Evolutionary conservation across 805 yeast species (phyloP).

Genomic region (Metschnikowia drakensbergensis): DNA sequence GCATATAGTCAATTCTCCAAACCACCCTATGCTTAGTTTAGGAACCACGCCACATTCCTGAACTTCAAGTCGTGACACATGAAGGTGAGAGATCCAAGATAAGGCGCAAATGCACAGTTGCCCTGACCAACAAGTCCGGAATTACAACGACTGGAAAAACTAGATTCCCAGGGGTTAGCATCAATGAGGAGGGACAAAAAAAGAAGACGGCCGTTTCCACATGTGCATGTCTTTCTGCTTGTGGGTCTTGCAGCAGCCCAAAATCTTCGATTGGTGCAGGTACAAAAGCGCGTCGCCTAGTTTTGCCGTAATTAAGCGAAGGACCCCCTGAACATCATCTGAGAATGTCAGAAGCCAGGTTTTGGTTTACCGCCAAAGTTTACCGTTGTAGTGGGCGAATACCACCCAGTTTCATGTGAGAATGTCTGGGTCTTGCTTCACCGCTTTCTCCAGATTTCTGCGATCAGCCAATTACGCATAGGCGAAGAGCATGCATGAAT

Average conservation of each 20-base stretch:
- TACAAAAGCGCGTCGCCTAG: background rate
- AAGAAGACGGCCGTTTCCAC: background rate
- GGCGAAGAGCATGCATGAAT: background rate
- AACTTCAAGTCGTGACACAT: background rate
- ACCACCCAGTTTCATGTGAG: background rate
- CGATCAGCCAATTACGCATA: slow-evolving; percentile 1
- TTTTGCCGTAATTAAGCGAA: background rate
- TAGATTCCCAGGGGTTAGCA: background rate
- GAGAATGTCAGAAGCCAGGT: background rate
- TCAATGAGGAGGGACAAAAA: background rate
- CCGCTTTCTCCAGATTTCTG: background rate
- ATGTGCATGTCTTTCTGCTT: background rate
- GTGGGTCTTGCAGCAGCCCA: background rate
- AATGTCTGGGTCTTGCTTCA: background rate
- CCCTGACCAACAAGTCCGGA: background rate
- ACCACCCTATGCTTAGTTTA: background rate
- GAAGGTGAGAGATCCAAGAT: background rate
- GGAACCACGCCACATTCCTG: slow-evolving; percentile 4
- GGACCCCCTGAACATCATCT: background rate
- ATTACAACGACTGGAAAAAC: background rate
- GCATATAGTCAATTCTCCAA: slow-evolving; percentile 2
- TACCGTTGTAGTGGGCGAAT: too few species aligned
- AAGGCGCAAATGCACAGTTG: background rate
- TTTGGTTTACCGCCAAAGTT: background rate
- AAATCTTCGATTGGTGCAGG: background rate